These are phyloP conservation scores for Claviceps quebecensis DNA, from an alignment of 2,329 filamentous ascomycete genomes.

Conservation along the genomic window DNA sequence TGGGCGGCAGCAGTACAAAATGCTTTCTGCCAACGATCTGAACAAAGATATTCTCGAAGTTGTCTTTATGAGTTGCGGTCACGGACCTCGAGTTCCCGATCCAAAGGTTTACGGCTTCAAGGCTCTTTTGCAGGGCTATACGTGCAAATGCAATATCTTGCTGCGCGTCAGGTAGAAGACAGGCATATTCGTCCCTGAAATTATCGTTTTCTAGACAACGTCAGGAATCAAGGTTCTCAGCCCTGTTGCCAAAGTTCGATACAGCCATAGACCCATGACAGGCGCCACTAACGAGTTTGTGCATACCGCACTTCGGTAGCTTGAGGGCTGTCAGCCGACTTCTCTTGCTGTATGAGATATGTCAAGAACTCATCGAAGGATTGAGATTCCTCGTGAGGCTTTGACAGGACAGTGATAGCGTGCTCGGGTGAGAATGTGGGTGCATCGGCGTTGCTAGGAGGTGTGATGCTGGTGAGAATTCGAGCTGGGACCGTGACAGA, in stretches of 20 bases:
- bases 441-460: slow-evolving; percentile 23
- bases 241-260: background rate
- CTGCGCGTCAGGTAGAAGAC: slow-evolving; percentile 49
- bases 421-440: slow-evolving; percentile 16
- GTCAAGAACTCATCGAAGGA: slow-evolving; percentile 48
- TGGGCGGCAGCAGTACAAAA: slow-evolving; percentile 60
- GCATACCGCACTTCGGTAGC: slow-evolving; percentile 50
- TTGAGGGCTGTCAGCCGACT: slow-evolving; percentile 16
- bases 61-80: slow-evolving; percentile 67
- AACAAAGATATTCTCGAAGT: slow-evolving; percentile 76
- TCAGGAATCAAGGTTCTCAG: background rate
- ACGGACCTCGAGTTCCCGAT: slow-evolving; percentile 57
- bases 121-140: slow-evolving; percentile 49
- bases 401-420: slow-evolving; percentile 42
- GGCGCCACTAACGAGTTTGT: slow-evolving; percentile 48
- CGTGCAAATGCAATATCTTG: slow-evolving; percentile 55
- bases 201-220: slow-evolving; percentile 58
- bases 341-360: slow-evolving; percentile 46
- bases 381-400: slow-evolving; percentile 55
- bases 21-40: slow-evolving; percentile 61
- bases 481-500: background rate
- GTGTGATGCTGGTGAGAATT: background rate
- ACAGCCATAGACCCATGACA: background rate
- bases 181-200: slow-evolving; percentile 55
- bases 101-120: slow-evolving; percentile 75